A percentile compares a stretch with the other conserved stretches of the same genome.
Conservation (phyloP, 2,329 filamentous ascomycete genomes). For the Rhynchosporium graminicola region DNA sequence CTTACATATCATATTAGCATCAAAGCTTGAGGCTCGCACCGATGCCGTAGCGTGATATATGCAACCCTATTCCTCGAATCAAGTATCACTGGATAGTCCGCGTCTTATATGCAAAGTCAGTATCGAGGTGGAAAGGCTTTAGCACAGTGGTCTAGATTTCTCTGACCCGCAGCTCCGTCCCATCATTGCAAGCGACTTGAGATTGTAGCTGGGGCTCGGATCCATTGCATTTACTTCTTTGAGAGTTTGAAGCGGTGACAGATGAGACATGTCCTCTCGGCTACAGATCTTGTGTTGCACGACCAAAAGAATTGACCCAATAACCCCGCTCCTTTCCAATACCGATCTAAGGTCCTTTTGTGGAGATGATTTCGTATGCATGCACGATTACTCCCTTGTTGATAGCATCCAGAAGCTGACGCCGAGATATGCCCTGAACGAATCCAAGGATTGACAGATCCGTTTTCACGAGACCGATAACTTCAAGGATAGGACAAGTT, state of each 20-base stretch:
- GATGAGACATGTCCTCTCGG: background rate
- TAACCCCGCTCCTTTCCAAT: background rate
- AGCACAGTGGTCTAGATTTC: background rate
- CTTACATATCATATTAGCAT: background rate
- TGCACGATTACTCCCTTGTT: conserved; percentile 13
- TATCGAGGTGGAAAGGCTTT: background rate
- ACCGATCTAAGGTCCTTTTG: background rate
- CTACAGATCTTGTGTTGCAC: background rate
- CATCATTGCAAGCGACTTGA: background rate
- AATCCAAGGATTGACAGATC: background rate
- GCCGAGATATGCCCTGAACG: background rate
- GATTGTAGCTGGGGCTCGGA: background rate
- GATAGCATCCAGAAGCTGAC: background rate
- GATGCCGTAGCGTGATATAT: conserved; percentile 4
- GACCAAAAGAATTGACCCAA: background rate
- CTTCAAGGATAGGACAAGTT: background rate
- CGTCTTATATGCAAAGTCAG: background rate
- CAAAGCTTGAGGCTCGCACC: conserved; percentile 5
- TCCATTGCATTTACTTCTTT: conserved; percentile 3
- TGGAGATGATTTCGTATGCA: conserved; percentile 18
- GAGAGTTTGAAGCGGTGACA: conserved; percentile 1
- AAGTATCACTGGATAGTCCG: conserved; percentile 1
- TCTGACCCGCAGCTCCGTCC: background rate
- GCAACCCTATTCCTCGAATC: conserved; percentile 11
- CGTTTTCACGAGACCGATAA: conserved; percentile 1